Conservation (phyloP, 208 protist species). For the Trypanosoma scelopori region DNA sequence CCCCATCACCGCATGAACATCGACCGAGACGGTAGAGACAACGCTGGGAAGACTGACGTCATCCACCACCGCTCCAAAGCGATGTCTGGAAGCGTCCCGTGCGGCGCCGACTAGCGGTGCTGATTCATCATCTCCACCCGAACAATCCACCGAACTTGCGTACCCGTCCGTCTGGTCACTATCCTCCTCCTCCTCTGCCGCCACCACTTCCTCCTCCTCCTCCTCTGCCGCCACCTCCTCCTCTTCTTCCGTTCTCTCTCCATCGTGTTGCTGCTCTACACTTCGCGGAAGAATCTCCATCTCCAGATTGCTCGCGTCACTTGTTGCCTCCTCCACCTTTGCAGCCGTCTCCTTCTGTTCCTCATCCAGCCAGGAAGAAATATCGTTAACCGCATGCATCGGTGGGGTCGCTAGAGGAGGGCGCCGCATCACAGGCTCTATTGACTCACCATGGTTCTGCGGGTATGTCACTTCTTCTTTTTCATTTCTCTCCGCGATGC, state of each 20-base stretch:
- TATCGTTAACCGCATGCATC: background rate
- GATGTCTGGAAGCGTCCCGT: too few species aligned
- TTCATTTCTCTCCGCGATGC: background rate
- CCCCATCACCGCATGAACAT: background rate
- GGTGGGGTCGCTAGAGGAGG: background rate
- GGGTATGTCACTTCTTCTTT: background rate
- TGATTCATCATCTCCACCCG: too few species aligned
- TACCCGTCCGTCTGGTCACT: too few species aligned
- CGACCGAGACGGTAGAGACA: background rate
- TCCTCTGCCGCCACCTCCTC: too few species aligned
- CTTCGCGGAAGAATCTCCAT: too few species aligned
- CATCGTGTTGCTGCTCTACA: too few species aligned
- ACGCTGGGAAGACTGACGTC: background rate
- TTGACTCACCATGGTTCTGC: background rate
- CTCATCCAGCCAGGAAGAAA: conserved; percentile 5
- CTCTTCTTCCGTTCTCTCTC: too few species aligned
- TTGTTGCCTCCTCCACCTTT: conserved; percentile 34
- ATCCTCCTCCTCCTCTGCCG: conserved; percentile 34
- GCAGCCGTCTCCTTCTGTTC: conserved; percentile 12
- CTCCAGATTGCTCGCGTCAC: too few species aligned
- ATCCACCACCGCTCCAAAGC: background rate
- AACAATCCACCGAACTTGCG: too few species aligned
- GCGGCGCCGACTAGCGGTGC: too few species aligned
- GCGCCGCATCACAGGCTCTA: background rate
- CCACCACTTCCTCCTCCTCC: conserved; percentile 8